Base-by-base conservation (phyloP, 108 stramenopile species). In the Cyclostephanos tholiformis region DNA sequence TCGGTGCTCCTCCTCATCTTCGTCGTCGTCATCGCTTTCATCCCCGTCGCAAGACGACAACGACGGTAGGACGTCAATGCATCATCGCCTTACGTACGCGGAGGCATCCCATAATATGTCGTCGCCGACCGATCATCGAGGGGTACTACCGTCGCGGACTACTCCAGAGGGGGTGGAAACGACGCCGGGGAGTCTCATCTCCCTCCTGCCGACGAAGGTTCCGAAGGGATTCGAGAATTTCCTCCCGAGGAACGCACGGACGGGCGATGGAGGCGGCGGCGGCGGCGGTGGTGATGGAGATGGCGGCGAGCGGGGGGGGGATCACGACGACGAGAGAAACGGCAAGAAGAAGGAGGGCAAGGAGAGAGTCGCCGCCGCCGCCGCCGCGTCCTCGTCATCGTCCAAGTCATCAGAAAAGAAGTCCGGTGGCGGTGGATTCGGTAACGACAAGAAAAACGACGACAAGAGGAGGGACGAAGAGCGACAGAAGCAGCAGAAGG, bases 171-270 rank as follows among this genome's bases (percentile, higher is more conserved):
- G 32, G 13, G 20, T 20, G 25, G 30, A 57, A 4, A 25, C 41
- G 41, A 41, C 41, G 9, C 9, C 16, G 44, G 44, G 16, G 16
- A 14, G 44, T 12, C 44, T 58, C 57, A 12, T 30, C 41, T 57
- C 82, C 11, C 62, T 74, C 61, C 57, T 76, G 5, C 35, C 58
- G 58, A 61, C 85, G 48, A 83, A 86, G 59, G 71, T 91, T 17
- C 91, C 91, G 16, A 89, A 87, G 71, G 93, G 93, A 38, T 94
- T 94, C 77, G 91, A 94, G 74, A 89, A 94, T 62, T 94, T 94
- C 67, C 84, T 88, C 65, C 93, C 91, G 53, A 88, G 87, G 74
- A 70, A 88, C 58, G 71, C 69, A 41, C 75, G 82, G 20, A 85
- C 84, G 20, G 74, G 69, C 9, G 57, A 20, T 4, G 39, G 41